Evolutionary conservation across 1,284 basidiomycete species (phyloP), one percentile per base, ranked within the genome.

Genomic region (Boletellus deceptivus): DNA sequence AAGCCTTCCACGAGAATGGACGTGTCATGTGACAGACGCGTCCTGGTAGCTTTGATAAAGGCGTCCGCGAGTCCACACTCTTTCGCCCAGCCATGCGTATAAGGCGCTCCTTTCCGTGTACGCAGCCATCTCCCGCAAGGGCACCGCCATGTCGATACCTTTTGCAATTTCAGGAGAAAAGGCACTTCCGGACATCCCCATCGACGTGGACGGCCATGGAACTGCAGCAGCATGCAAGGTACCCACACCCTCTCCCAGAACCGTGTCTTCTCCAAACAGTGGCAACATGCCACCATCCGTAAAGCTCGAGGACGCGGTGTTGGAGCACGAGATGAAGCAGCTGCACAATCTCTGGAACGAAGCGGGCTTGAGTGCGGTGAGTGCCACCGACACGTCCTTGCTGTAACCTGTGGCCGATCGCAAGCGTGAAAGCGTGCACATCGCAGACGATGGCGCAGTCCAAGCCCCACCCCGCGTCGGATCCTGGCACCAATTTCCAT

Each of bases 311-410:
- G 51, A 54, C 5, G 48, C 29, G 11, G 34, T 64, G n/a, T 56
- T 64, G 3, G 31, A 24, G 10, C 55, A 48, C 43, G 64, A 67
- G 16, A 53, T 60, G 50, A 14, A 24, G 13, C 43, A 42, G 24
- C 34, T 67, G 18, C 61, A 55, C 37, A 54, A 56, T 10, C 51
- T 59, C 20, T 70, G 64, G 64, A 67, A 66, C 16, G 66, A 45
- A 13, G 59, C 67, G 1, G 55, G 54, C 18, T 42, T 55, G 6
- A 55, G 54, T 27, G 56, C 63, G 25, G 59, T 60, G 33, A 46
- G 60, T 48, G 25, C 31, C 17, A 18, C 25, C n/a, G 22, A 31
- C 18, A 13, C n/a, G 35, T 16, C 14, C 24, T 16, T 18, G 11
- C 6, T 13, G 3, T 10, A 11, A n/a, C 20, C 35, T 18, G 33